Evolutionary conservation across 805 yeast species (phyloP).

Genomic region (Vanderwaltozyma polyspora): DNA sequence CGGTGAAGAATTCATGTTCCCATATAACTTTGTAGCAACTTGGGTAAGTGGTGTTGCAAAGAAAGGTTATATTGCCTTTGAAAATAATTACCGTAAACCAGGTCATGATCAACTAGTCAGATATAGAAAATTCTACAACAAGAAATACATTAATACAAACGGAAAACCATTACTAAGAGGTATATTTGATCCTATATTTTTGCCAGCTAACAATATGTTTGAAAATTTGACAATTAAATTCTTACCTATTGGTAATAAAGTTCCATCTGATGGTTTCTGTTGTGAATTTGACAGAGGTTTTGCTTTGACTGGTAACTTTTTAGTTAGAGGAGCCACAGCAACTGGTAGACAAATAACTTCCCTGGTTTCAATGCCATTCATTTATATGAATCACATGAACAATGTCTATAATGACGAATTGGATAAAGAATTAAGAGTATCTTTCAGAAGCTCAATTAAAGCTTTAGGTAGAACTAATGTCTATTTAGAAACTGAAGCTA

Average conservation of each 20-base stretch:
- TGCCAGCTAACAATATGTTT: conserved; percentile 48
- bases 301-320: conserved; percentile 31
- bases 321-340: conserved; percentile 30
- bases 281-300: conserved; percentile 48
- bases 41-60: conserved; percentile 29
- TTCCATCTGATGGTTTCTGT: conserved; percentile 27
- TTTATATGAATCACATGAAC: conserved; percentile 27
- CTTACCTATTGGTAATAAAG: conserved; percentile 36
- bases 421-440: conserved; percentile 29
- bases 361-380: conserved; percentile 27
- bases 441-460: conserved; percentile 18
- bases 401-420: conserved; percentile 32
- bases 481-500: neutral
- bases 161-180: conserved; percentile 55
- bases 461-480: conserved; percentile 11
- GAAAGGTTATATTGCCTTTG: conserved; percentile 22
- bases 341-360: conserved; percentile 18
- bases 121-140: conserved; percentile 39
- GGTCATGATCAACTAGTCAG: conserved; percentile 36
- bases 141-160: conserved; percentile 39
- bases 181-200: conserved; percentile 47
- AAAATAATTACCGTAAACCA: conserved; percentile 34
- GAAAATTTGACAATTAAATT: conserved; percentile 34
- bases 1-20: conserved; percentile 38
- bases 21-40: conserved; percentile 35